Evolutionary conservation across 305 asterid species (phyloP), one percentile per base, ranked within the genome.

Genomic region (Fraxinus velutina): DNA sequence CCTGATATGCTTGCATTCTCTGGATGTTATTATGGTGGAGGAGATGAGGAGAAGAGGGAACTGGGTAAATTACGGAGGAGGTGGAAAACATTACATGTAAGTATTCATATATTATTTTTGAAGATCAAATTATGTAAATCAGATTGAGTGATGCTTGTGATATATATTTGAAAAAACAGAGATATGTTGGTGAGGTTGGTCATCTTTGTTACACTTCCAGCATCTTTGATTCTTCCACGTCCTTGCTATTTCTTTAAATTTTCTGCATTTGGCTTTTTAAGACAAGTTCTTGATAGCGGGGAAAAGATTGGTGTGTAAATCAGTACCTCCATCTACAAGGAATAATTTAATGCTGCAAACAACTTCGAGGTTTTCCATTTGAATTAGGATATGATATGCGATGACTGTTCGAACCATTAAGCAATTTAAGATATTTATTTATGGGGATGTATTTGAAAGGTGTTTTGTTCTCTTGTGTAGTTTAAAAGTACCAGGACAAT

Each of bases 1-100:
- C 98, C 99, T 80, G 99, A 96, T 86, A 96, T 94, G 98, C 98
- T 96, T 87, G 99, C 99, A 80, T 96, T 96, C 92, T 94, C 99
- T 37, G 98, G 99, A 86, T 96, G 99, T 78, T 96, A 94, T 86
- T 94, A 92, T 72, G 99, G 98, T 84, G 98, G 99, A 81, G 98
- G 99, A 81, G 94, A 96, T 77, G 90, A 93, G 90, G 99, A 96
- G 89, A 91, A 91, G 89, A 87, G 76, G 79, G 99, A 93, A 78
- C 89, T 96, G 86, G 90, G 92, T 80, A 93, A 94, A 84, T 91
- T 96, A 84, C 86, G 99, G 75, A 92, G 89, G 89, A 89, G 98
- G 80, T 94, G 99, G 98, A 94, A 94, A 87, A 96, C 98, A 27
- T 86, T 96, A 81, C 99, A 93, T 84, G 94, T 90, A 86, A 86